These are phyloP conservation scores for Colletotrichum destructivum DNA, from an alignment of 2,329 filamentous ascomycete species.

Conservation along the genomic window DNA sequence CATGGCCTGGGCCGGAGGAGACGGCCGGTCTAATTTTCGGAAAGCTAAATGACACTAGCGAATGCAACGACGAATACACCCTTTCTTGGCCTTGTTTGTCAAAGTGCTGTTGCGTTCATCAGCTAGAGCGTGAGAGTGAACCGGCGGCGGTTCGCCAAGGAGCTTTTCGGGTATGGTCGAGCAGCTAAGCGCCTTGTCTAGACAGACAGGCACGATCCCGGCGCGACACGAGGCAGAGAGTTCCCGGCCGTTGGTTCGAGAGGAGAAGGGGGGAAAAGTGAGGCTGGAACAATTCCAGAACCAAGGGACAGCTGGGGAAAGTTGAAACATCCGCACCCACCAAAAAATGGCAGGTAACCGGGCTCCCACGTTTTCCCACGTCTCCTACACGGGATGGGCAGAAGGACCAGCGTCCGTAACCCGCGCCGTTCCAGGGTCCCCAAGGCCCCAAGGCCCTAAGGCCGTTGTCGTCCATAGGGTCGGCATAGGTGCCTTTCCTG, in stretches of 20 bases:
- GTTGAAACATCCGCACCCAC: constrained; percentile 36
- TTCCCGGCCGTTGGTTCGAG: not conserved
- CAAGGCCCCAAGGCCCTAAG: not conserved
- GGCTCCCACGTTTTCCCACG: constrained; percentile 39
- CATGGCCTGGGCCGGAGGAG: constrained; percentile 19
- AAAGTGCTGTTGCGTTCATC: not conserved
- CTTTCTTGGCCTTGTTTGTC: not conserved
- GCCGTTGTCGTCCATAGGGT: not conserved
- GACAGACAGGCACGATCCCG: constrained; percentile 22
- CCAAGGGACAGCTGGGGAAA: constrained; percentile 30
- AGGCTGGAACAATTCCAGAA: constrained; percentile 33
- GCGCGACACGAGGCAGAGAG: constrained; percentile 31
- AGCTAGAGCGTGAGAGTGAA: constrained; percentile 13
- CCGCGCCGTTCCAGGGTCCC: constrained; percentile 7
- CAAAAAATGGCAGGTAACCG: constrained; percentile 29
- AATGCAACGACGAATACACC: not conserved
- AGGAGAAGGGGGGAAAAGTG: not conserved
- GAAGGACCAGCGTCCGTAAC: not conserved
- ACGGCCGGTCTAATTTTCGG: constrained; percentile 4
- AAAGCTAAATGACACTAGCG: not conserved
- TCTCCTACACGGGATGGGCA: constrained; percentile 1
- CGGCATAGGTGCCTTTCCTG: constrained; percentile 28
- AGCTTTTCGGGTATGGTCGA: not conserved
- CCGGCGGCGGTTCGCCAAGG: not conserved
- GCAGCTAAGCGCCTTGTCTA: not conserved